These are phyloP conservation scores for Cladosporium sp. DNA, from an alignment of 2,329 filamentous ascomycete species.

Conservation along the genomic window DNA sequence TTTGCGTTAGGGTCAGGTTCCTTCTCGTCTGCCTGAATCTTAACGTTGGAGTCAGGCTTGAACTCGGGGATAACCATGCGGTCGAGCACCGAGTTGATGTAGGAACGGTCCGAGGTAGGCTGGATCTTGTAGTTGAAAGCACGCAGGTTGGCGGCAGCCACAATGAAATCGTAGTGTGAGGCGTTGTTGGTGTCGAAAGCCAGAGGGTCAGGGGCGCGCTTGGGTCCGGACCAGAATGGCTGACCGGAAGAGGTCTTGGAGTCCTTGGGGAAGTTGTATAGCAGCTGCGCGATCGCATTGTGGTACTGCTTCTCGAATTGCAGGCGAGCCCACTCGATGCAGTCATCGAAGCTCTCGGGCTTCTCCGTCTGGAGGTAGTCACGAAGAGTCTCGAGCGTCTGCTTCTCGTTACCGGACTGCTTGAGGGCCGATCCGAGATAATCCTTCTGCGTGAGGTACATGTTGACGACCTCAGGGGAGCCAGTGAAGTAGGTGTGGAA, in stretches of 20 bases:
- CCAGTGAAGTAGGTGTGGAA: constrained; percentile 95
- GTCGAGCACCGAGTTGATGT: constrained; percentile 77
- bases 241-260: constrained; percentile 82
- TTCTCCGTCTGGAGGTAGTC: constrained; percentile 91
- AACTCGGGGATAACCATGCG: constrained; percentile 97
- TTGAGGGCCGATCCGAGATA: constrained; percentile 84
- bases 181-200: constrained; percentile 82
- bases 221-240: constrained; percentile 96
- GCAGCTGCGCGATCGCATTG: constrained; percentile 90
- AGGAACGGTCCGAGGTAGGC: constrained; percentile 58
- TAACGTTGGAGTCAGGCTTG: constrained; percentile 80
- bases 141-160: constrained; percentile 85
- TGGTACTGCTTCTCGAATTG: constrained; percentile 97
- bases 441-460: constrained; percentile 82
- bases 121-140: constrained; percentile 98
- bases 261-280: constrained; percentile 97
- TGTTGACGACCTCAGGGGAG: constrained; percentile 87
- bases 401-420: constrained; percentile 92
- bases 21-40: constrained; percentile 94
- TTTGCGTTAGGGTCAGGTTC: constrained; percentile 87
- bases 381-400: constrained; percentile 82
- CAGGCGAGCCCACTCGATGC: constrained; percentile 88
- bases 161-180: constrained; percentile 83
- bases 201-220: constrained; percentile 88
- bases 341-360: constrained; percentile 89